phyloP scores from a whole-genome alignment of 75 land plant species.

The Picea sitchensis region DNA sequence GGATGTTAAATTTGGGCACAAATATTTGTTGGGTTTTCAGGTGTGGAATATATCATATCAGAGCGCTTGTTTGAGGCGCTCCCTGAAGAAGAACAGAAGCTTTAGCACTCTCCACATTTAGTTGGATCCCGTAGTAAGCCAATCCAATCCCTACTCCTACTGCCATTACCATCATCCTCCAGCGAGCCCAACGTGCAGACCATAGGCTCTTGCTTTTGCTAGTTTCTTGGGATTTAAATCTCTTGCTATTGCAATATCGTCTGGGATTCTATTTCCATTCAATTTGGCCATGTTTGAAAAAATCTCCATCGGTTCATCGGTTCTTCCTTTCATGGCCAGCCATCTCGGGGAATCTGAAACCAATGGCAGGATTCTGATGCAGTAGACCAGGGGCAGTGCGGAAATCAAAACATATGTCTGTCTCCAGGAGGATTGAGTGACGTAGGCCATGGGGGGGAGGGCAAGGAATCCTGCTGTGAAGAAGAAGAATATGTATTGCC shows the following conservation, averaged over 20 bases:
- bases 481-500: conserved; percentile 42
- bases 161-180: conserved; percentile 28
- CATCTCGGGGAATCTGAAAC: conserved; percentile 48
- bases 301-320: conserved; percentile 23
- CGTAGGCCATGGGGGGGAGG: conserved; percentile 41
- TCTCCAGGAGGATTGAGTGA: conserved; percentile 29
- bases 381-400: conserved; percentile 23
- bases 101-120: conserved; percentile 34
- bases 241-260: background rate
- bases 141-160: conserved; percentile 36
- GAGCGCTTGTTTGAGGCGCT: no score
- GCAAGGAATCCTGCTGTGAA: conserved; percentile 41
- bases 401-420: conserved; percentile 31
- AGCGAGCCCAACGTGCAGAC: conserved; percentile 21
- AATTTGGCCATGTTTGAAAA: conserved; percentile 24
- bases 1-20: no score
- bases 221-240: background rate
- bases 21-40: no score
- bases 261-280: conserved; percentile 32
- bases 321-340: conserved; percentile 30
- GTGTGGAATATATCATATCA: no score
- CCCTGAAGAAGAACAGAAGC: no score
- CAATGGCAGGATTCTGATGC: conserved; percentile 31
- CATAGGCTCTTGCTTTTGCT: conserved; percentile 9
- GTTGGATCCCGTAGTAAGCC: conserved; percentile 45